Evolutionary conservation across 768 basidiomycete species (phyloP).

Genomic region (Grammothele lineata): DNA sequence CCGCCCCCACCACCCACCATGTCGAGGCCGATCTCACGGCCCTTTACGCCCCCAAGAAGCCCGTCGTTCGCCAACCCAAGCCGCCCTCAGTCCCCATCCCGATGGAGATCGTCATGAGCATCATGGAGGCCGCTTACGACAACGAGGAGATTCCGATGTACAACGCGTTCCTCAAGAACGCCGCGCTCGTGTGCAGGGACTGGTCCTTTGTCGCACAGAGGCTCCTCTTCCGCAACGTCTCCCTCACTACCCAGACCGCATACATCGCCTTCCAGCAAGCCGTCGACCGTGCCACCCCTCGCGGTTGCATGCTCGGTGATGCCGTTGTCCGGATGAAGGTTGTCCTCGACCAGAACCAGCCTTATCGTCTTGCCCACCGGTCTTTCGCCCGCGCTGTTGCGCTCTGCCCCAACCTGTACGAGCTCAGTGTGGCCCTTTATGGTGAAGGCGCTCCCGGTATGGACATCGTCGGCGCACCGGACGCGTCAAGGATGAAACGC

Average conservation of each 20-base stretch:
- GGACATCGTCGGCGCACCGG: constrained; percentile 41
- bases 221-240: constrained; percentile 56
- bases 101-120: constrained; percentile 56
- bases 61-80: constrained; percentile 16
- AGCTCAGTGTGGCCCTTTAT: constrained; percentile 55
- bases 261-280: constrained; percentile 52
- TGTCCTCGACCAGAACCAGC: constrained; percentile 67
- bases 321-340: constrained; percentile 51
- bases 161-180: constrained; percentile 42
- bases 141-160: constrained; percentile 33
- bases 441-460: constrained; percentile 49
- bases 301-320: constrained; percentile 47
- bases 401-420: constrained; percentile 54
- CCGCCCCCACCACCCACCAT: constrained; percentile 3
- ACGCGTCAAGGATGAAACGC: constrained; percentile 13
- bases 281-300: constrained; percentile 41
- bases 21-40: constrained; percentile 29
- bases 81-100: constrained; percentile 36
- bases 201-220: constrained; percentile 66
- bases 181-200: constrained; percentile 59
- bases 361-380: constrained; percentile 46
- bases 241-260: constrained; percentile 48
- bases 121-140: constrained; percentile 55
- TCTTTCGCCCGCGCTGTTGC: constrained; percentile 57
- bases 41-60: constrained; percentile 18